Evolutionary conservation across 2,329 filamentous ascomycete genomes (phyloP), one percentile per base, ranked within the genome.

Genomic region (Parasarocladium wereldwijsianum): DNA sequence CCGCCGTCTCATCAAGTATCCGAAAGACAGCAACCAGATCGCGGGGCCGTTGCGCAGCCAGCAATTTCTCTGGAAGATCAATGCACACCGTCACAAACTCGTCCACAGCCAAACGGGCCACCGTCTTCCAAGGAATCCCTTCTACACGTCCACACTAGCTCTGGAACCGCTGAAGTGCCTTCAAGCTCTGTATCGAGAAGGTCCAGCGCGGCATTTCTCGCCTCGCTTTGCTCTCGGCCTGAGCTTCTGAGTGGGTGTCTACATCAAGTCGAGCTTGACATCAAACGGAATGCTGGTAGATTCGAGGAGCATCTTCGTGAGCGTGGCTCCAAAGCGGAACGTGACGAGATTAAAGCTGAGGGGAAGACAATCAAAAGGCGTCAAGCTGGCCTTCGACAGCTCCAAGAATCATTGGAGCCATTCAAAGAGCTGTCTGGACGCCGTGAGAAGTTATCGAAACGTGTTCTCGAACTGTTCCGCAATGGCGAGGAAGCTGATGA

Each of bases 401-500:
- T 70, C 3, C 43, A 47, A 11, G 46, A 40, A 7, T 54, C 61
- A n/a, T 46, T 62, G 33, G 50, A 55, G 14, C 47, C 50, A 3
- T 64, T 63, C 34, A 49, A 51, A 25, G 41, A 49, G 3, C 45
- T 70, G 9, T 49, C 49, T 23, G 46, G 47, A 11, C 56, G 61
- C 36, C 56, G 57, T 25, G 59, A 70, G 34, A 43, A n/a, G n/a
- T n/a, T n/a, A n/a, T n/a, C n/a, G n/a, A n/a, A n/a, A n/a, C n/a
- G n/a, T n/a, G n/a, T n/a, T n/a, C n/a, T n/a, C n/a, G n/a, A n/a
- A n/a, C n/a, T n/a, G n/a, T n/a, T n/a, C n/a, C n/a, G n/a, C n/a
- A n/a, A n/a, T n/a, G n/a, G 70, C 36, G 57, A 55, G 10, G 55
- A 65, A 8, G 58, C 63, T 3, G 58, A 62, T 8, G 62, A 67